Evolutionary conservation across 768 basidiomycete species (phyloP), one percentile per base, ranked within the genome.

Genomic region (Suillus paluster): DNA sequence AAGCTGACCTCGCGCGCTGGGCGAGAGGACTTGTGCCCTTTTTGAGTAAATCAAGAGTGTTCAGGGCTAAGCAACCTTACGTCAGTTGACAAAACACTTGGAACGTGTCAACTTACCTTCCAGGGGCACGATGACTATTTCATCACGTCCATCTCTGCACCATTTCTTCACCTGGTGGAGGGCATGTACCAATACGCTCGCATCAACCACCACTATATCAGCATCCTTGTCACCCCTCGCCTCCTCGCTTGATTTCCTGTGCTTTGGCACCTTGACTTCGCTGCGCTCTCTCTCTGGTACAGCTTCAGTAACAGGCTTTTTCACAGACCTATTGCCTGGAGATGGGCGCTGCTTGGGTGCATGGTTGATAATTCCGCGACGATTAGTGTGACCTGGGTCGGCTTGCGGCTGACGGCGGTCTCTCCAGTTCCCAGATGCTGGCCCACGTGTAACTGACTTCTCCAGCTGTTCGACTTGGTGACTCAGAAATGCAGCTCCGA

Each of bases 391-490:
- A 11, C 44, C 64, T 23, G 41, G 17, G 63, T 73, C 70, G 27
- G 67, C 56, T 33, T 62, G 66, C 36, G 61, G 59, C 23, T 74
- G 78, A 73, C 70, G 79, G 70, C 71, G 80, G 60, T 84, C 85
- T 64, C 88, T 79, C 89, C 89, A 89, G 65, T 87, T 89, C 0
- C 83, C 84, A 2, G 83, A 81, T 9, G 80, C 77, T 19, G 82
- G 77, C 8, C 82, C 83, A 38, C 78, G 79, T 4, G 80, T 77
- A 21, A 92, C 89, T 0, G 87, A 81, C 75, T 90, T 89, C 78
- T 95, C 92, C 58, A 95, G 87, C 70, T 94, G 90, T 67, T 94
- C 91, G 48, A 95, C 93, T 68, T 95, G 92, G 67, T 95, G 92
- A 65, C 84, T 90, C 62, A 95, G 83, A 72, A 94, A 94, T 3